Evolutionary conservation across 1,284 basidiomycete species (phyloP).

Genomic region (Lignosus rhinocerotis): DNA sequence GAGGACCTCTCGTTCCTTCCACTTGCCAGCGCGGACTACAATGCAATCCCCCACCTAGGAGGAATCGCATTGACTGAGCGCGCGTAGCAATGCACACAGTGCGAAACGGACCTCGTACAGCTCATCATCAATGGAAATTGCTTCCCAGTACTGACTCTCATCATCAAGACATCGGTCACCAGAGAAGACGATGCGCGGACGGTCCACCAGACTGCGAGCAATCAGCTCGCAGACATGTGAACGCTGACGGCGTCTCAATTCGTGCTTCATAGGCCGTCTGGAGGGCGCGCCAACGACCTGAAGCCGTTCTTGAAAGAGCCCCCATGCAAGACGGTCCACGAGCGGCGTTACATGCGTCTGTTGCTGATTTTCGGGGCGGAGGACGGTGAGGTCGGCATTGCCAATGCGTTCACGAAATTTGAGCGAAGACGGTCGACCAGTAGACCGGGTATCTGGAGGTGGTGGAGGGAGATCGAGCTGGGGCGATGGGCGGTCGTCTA

Average conservation of each 20-base stretch:
- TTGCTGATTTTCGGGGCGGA: slow-evolving; percentile 53
- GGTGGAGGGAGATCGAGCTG: not conserved
- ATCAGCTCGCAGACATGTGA: slow-evolving; percentile 13
- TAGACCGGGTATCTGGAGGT: not conserved
- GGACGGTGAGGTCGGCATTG: slow-evolving; percentile 54
- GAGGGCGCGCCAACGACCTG: slow-evolving; percentile 48
- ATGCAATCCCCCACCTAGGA: slow-evolving; percentile 59
- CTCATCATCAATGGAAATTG: slow-evolving; percentile 39
- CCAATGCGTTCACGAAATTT: slow-evolving; percentile 22
- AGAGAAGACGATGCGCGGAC: slow-evolving; percentile 14
- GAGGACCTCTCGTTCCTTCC: slow-evolving; percentile 27
- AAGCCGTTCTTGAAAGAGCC: slow-evolving; percentile 53
- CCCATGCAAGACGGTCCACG: slow-evolving; percentile 49
- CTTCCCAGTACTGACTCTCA: slow-evolving; percentile 24
- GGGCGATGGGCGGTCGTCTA: not conserved
- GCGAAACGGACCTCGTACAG: slow-evolving; percentile 37
- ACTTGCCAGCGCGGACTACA: slow-evolving; percentile 43
- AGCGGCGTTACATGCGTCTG: slow-evolving; percentile 61
- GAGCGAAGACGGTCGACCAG: not conserved
- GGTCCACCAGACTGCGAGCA: slow-evolving; percentile 1
- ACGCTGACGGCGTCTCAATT: slow-evolving; percentile 7
- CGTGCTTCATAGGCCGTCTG: slow-evolving; percentile 20
- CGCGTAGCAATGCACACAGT: not conserved
- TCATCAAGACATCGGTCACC: slow-evolving; percentile 7
- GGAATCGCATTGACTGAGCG: not conserved